Evolutionary conservation across 202 grass and related monocot species (phyloP), one percentile per base, ranked within the genome.

Genomic region (Bolboschoenoplectus hybrid): DNA sequence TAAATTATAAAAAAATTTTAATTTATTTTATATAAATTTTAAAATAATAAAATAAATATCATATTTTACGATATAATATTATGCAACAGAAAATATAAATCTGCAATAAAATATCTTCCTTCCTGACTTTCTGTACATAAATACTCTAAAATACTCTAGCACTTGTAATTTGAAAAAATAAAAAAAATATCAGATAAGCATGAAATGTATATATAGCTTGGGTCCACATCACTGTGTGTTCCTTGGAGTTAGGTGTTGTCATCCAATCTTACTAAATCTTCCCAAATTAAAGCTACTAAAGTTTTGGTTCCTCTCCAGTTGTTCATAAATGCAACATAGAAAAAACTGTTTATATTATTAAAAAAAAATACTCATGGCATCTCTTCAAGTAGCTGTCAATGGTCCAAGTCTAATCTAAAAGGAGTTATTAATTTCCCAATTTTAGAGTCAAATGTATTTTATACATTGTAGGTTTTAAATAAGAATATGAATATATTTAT

Each of bases 231-330:
- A 67, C 81, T 55, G 80, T 92, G 88, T 85, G 82, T 87, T 88
- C 82, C 76, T 77, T 38, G 2, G 74, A 32, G 49, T 71, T 41
- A 63, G 46, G 56, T 85, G 60, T 77, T 87, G 85, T 92, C 88
- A 92, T 44, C 88, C 76, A 83, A 92, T 88, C 85, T 83, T 2
- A 79, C 50, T 73, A 86, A 88, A 92, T 89, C 90, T 86, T 73
- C 63, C 82, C 89, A 61, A 26, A 26, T 26, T 26, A 12, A 92
- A 92, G 88, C 85, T 92, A 26, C 35, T 16, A 63, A 62, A 40
- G 56, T 34, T 45, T 66, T 45, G 13, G 73, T 53, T 35, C 56
- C 58, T 45, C 39, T 66, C 16, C 56, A 45, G 58, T 67, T 63
- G 3, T 63, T 39, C 51, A 81, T 82, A 62, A 81, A 43, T 82